Evolutionary conservation across 495 filamentous ascomycete species (phyloP).

Genomic region (Rostrohypoxylon terebratum): DNA sequence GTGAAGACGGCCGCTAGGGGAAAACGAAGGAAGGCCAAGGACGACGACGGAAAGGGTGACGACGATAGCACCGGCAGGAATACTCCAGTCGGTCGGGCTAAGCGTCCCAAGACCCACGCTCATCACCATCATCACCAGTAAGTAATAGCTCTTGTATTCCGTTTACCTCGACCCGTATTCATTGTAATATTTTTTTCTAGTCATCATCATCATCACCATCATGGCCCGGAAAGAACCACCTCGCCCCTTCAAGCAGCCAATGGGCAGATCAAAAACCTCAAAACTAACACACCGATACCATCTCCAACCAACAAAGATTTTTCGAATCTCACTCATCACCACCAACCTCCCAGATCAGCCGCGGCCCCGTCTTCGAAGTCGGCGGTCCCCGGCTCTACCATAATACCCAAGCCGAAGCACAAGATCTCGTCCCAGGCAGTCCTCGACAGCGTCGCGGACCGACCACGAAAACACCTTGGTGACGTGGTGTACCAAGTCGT

Average conservation of each 20-base stretch:
- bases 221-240: constrained; percentile 71
- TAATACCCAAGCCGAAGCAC: constrained; percentile 69
- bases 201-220: constrained; percentile 81
- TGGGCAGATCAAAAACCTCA: constrained; percentile 56
- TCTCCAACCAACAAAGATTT: constrained; percentile 67
- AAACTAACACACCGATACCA: constrained; percentile 64
- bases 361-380: constrained; percentile 50
- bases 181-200: constrained; percentile 54
- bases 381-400: constrained; percentile 53
- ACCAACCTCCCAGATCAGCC: constrained; percentile 54
- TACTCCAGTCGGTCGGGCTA: constrained; percentile 67
- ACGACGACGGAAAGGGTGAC: constrained; percentile 68
- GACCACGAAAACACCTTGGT: constrained; percentile 84
- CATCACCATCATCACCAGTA: constrained; percentile 73
- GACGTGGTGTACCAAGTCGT: constrained; percentile 61
- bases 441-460: constrained; percentile 73
- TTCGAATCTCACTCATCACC: constrained; percentile 54
- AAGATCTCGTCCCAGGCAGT: constrained; percentile 74
- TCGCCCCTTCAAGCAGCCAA: constrained; percentile 56
- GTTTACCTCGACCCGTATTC: constrained; percentile 37
- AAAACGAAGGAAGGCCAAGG: constrained; percentile 70
- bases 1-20: constrained; percentile 58
- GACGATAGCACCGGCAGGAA: constrained; percentile 68
- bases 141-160: constrained; percentile 47
- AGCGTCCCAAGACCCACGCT: constrained; percentile 69